Percentiles rank a stretch among this genome's conserved stretches.
These are phyloP conservation scores for Lyophyllum semitale DNA, from an alignment of 768 basidiomycete genomes.

Conservation along the genomic window DNA sequence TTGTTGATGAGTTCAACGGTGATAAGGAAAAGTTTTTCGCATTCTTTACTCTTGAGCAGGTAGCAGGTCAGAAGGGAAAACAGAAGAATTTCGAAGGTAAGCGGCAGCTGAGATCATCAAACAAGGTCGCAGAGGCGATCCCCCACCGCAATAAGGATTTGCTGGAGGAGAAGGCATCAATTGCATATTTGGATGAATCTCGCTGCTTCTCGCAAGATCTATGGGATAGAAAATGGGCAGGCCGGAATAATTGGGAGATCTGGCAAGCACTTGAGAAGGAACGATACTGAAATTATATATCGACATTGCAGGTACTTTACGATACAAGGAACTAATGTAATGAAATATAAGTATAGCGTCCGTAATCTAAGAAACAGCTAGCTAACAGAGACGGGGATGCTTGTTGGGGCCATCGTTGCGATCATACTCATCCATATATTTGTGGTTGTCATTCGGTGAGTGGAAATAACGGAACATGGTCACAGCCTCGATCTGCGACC, in stretches of 20 bases:
- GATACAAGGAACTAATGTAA: no score
- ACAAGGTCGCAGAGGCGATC: background rate
- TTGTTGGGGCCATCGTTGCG: background rate
- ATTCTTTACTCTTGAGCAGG: background rate
- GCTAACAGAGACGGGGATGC: background rate
- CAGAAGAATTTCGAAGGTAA: background rate
- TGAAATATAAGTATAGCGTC: no score
- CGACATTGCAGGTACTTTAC: background rate
- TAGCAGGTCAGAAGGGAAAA: background rate
- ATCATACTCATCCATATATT: background rate
- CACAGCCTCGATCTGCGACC: constrained; percentile 22
- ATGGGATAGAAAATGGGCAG: background rate
- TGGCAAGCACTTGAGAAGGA: background rate
- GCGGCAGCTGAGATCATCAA: background rate
- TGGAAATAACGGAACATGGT: constrained; percentile 8
- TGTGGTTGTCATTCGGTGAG: constrained; percentile 7
- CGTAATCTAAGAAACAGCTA: no score
- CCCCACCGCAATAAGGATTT: background rate
- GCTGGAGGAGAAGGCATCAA: background rate
- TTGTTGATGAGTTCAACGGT: background rate
- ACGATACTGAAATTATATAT: background rate
- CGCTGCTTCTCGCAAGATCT: background rate
- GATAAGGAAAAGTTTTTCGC: background rate
- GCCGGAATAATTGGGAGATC: background rate
- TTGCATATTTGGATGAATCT: background rate